phyloP scores from a whole-genome alignment of 768 basidiomycete genomes.

The Mycena vitilis region DNA sequence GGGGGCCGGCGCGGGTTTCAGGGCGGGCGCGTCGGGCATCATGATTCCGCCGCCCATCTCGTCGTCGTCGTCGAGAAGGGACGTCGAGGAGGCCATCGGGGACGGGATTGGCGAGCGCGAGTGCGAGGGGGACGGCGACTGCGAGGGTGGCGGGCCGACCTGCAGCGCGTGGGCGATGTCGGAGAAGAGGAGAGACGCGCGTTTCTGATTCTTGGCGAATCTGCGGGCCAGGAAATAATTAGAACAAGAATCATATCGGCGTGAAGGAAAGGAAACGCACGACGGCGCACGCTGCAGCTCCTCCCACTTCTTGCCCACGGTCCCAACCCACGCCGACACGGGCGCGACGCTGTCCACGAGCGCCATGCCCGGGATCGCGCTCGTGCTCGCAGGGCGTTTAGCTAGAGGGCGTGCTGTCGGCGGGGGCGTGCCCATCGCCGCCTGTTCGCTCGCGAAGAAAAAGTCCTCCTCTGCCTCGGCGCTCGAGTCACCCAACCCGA shows the following conservation, averaged over 20 bases:
- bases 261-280: slow-evolving; percentile 52
- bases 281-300: slow-evolving; percentile 65
- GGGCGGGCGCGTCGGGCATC: slow-evolving; percentile 41
- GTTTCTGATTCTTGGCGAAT: slow-evolving; percentile 75
- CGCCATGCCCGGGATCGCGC: slow-evolving; percentile 40
- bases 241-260: not conserved
- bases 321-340: slow-evolving; percentile 64
- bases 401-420: slow-evolving; percentile 14
- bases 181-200: slow-evolving; percentile 72
- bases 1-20: slow-evolving; percentile 46
- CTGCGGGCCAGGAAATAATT: slow-evolving; percentile 51
- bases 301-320: slow-evolving; percentile 69
- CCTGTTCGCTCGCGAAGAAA: slow-evolving; percentile 28
- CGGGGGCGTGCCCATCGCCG: not conserved
- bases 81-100: not conserved
- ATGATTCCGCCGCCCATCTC: slow-evolving; percentile 3
- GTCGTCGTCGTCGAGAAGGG: slow-evolving; percentile 54
- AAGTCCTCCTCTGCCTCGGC: slow-evolving; percentile 35
- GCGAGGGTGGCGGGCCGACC: slow-evolving; percentile 54
- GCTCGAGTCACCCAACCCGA: slow-evolving; percentile 22
- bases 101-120: not conserved
- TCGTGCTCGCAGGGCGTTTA: slow-evolving; percentile 25
- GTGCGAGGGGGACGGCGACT: slow-evolving; percentile 37
- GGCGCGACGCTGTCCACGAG: slow-evolving; percentile 45
- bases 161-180: slow-evolving; percentile 61